These are phyloP conservation scores for Priceomyces melissophilus DNA, from an alignment of 805 yeast genomes.

Conservation along the genomic window DNA sequence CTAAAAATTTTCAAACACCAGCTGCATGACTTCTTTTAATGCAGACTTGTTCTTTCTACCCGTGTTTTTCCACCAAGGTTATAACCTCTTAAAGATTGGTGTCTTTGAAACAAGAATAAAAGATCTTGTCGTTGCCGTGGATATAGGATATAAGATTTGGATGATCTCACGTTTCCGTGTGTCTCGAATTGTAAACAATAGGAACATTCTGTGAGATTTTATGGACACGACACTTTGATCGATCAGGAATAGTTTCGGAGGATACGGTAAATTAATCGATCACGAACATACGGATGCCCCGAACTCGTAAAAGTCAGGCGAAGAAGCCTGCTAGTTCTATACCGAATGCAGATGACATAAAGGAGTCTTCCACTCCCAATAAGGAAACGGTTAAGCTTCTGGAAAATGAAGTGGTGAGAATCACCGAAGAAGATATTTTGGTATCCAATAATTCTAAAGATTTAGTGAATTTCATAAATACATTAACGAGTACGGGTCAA, in stretches of 20 bases:
- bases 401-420: constrained; percentile 3
- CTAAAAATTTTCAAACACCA: neutral
- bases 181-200: too few species aligned
- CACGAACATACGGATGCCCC: constrained; percentile 4
- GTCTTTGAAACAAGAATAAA: too few species aligned
- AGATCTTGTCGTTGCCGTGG: too few species aligned
- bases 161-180: too few species aligned
- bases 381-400: neutral
- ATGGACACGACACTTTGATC: too few species aligned
- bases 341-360: neutral
- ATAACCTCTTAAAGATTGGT: too few species aligned
- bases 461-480: constrained; percentile 27
- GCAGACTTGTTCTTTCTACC: too few species aligned
- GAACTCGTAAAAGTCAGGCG: constrained; percentile 7
- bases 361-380: constrained; percentile 1
- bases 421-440: constrained; percentile 31
- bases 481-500: constrained; percentile 28
- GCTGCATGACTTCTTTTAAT: neutral
- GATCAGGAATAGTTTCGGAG: too few species aligned
- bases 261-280: too few species aligned
- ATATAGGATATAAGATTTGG: too few species aligned
- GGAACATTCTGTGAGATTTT: too few species aligned
- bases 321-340: constrained; percentile 1
- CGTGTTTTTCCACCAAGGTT: too few species aligned
- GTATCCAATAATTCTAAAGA: constrained; percentile 22